A percentile compares a stretch with the other conserved stretches of the same genome.
These are phyloP conservation scores for Hippophae gyantsensis DNA, from an alignment of 306 rosid species.

Conservation along the genomic window DNA sequence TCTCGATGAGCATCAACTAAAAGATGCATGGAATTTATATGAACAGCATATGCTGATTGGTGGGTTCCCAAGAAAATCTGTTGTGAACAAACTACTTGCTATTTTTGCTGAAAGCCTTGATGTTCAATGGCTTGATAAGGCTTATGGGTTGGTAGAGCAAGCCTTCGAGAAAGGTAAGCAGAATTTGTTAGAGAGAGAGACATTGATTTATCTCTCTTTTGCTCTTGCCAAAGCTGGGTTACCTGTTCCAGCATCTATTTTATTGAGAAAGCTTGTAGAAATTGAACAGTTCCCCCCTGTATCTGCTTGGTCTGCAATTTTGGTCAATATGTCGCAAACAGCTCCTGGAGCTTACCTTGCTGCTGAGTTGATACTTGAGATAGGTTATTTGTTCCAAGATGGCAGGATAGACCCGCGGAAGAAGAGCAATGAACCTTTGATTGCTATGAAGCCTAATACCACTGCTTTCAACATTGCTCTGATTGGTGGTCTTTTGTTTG, in stretches of 20 bases:
- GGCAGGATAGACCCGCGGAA: constrained; percentile 77
- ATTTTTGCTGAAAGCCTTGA: constrained; percentile 54
- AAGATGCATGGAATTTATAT: constrained; percentile 62
- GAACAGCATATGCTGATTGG: constrained; percentile 68
- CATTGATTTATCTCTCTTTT: constrained; percentile 59
- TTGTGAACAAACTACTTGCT: constrained; percentile 43
- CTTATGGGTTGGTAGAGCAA: constrained; percentile 61
- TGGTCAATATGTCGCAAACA: constrained; percentile 68
- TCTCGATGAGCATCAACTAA: constrained; percentile 35
- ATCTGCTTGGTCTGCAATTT: constrained; percentile 69
- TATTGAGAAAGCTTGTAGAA: constrained; percentile 58
- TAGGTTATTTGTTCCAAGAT: constrained; percentile 75
- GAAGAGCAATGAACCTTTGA: constrained; percentile 56
- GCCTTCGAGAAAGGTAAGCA: constrained; percentile 48
- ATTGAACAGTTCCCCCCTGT: constrained; percentile 60
- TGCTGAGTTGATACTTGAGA: constrained; percentile 73
- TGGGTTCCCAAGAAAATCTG: constrained; percentile 75
- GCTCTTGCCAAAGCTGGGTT: constrained; percentile 62
- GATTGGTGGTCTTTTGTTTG: constrained; percentile 66
- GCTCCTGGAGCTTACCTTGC: constrained; percentile 73
- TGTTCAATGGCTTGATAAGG: constrained; percentile 45
- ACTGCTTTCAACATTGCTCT: constrained; percentile 64
- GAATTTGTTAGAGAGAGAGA: constrained; percentile 55
- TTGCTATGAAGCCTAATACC: constrained; percentile 67
- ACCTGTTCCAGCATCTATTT: constrained; percentile 56